Percentiles rank a stretch among this genome's conserved stretches.
Evolutionary conservation across 495 filamentous ascomycete genomes (phyloP).

Genomic region (Chaetomidium leptoderma): DNA sequence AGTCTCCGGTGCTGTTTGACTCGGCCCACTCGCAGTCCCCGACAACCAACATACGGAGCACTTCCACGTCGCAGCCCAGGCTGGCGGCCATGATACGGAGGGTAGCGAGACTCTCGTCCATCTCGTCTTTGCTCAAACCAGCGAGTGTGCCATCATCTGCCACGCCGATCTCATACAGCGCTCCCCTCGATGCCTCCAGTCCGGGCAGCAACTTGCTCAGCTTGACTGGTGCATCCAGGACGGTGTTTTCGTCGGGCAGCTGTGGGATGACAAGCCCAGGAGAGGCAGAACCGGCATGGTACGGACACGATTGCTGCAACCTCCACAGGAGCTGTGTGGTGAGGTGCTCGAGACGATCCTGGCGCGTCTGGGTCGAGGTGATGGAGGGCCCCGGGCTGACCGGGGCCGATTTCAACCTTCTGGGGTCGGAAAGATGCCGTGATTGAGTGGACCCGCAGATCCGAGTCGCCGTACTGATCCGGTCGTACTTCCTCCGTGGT

Average conservation of each 20-base stretch:
- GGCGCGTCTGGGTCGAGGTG: constrained; percentile 58
- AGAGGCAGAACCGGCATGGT: constrained; percentile 70
- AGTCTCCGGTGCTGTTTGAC: constrained; percentile 9
- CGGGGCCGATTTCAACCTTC: constrained; percentile 40
- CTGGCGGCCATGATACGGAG: constrained; percentile 85
- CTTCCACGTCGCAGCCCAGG: constrained; percentile 81
- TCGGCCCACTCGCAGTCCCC: constrained; percentile 75
- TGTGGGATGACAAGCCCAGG: constrained; percentile 64
- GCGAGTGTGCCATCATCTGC: constrained; percentile 91
- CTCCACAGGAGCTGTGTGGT: constrained; percentile 95
- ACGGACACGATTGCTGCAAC: constrained; percentile 87
- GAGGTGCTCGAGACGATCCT: constrained; percentile 80
- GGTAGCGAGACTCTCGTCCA: constrained; percentile 82
- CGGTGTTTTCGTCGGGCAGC: constrained; percentile 57
- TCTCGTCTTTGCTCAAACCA: constrained; percentile 82
- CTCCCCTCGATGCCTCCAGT: constrained; percentile 86
- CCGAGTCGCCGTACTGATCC: constrained; percentile 44
- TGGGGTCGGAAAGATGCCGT: constrained; percentile 57
- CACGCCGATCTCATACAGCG: constrained; percentile 94
- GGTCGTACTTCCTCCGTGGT: constrained; percentile 66
- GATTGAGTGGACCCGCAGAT: constrained; percentile 54
- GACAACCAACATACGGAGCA: constrained; percentile 78
- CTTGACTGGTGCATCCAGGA: constrained; percentile 52
- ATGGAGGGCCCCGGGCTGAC: constrained; percentile 24
- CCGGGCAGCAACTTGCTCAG: constrained; percentile 67